Base-by-base conservation (phyloP, 2,329 filamentous ascomycete genomes). In the Neonectria sp. region DNA sequence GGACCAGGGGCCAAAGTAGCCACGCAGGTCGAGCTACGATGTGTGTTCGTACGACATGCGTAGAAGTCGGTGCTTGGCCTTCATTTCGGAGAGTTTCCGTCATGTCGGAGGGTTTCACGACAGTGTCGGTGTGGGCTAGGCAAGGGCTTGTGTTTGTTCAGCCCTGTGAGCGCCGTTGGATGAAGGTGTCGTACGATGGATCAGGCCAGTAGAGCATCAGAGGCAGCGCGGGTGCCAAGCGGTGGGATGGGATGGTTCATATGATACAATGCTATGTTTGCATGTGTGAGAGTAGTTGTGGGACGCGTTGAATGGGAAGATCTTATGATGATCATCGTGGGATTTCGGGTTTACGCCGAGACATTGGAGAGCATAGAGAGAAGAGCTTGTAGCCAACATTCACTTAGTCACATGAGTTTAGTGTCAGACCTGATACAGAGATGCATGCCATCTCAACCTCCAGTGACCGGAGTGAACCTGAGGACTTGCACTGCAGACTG, bases 161-260 rank as follows among this genome's bases (percentile, higher is more conserved):
- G 12, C 17, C 52, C 43, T 49, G 24, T 51, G 29, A 31, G 29
- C 9, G 24, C 17, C 11, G 15, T 21, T 21, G 15, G 24, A 29
- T 37, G 35, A 31, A 31, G 27, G 55, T 43, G 56, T 68, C 65
- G 68, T 65, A 69, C 68, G 65, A 68, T 60, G 46, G 27, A 55
- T 60, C 55, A 29, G 45, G 12, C 40, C 31, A 56, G 46, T 15
- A 21, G 6, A 55, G 52, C 46, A 29, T 45, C 31, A 48, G 53
- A 64, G 53, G 64, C 62, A 51, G 40, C 40, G 25, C 48, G 70
- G 63, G 60, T 60, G 63, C 62, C 66, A 56, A 48, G 52, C 29
- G 52, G 48, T 21, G 43, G 45, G 35, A 37, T n/a, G 43, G 53
- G 37, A 53, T 17, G 21, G 52, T 68, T 62, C 68, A 68, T 66